Base-by-base conservation (phyloP, 116 monocot genomes). In the Posidonia oceanica region DNA sequence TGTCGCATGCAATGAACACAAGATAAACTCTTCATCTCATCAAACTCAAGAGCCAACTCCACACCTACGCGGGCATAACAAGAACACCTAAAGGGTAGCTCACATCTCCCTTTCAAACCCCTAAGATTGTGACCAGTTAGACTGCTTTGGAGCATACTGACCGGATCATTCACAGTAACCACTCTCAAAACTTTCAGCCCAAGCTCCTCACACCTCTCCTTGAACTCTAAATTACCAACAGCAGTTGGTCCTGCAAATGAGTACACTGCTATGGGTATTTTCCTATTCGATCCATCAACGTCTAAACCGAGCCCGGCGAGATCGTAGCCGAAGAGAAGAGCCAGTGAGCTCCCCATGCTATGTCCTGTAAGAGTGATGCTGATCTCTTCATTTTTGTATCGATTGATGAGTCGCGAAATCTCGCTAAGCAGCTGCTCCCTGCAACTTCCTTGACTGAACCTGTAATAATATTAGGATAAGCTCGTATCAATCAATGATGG, bases 271-370 rank as follows among this genome's bases (percentile, higher is more conserved):
- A 90, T 73, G 2, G 88, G 90, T 0, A 80, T 66, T 42, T 36
- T 61, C 36, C 16, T 22, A 3, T 3, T 40, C 39, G 5, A 4
- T 3, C 22, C 59, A 5, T 29, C 48, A 16, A 41, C 2, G 77
- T 88, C 82, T 57, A 95, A 3, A 0, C 95, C 91, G 1, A 95
- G 80, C 83, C 91, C 86, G 0, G 95, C 84, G 56, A 95, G 40
- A 72, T 95, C 95, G 60, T 95, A 95, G 14, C 81, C 95, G 15
- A 91, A 79, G 40, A 95, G 77, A 0, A 86, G 52, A 2, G 91
- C 95, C 3, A 95, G 60, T 0, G 95, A 86, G 81, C 91, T 91
- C 12, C 95, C 95, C 91, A 95, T 86, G 86, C 95, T 95, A 71
- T 95, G 95, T 2, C 95, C 95, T 0, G 81, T 79, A 3, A 94